A percentile compares a stretch with the other conserved stretches of the same genome.
These are phyloP conservation scores for Colletotrichum sp. DNA, from an alignment of 2,329 filamentous ascomycete species.

Conservation along the genomic window DNA sequence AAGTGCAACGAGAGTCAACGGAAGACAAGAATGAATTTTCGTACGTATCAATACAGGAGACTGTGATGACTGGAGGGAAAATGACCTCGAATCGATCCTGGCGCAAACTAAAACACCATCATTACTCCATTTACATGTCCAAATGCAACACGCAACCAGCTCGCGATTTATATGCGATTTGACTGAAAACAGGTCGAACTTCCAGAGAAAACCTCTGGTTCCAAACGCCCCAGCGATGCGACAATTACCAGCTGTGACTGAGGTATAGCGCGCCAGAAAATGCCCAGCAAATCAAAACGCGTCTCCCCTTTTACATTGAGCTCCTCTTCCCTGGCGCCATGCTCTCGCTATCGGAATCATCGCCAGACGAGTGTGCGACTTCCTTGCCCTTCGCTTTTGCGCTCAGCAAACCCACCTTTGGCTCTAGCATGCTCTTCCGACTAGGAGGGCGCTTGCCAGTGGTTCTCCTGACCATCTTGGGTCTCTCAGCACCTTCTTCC, in stretches of 20 bases:
- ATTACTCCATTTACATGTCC: conserved; percentile 17
- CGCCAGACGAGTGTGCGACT: conserved; percentile 36
- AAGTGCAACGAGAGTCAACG: background rate
- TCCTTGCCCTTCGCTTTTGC: conserved; percentile 55
- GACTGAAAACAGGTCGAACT: background rate
- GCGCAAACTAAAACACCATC: conserved; percentile 1
- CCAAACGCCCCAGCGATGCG: conserved; percentile 17
- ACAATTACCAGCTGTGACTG: conserved; percentile 6
- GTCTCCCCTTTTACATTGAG: conserved; percentile 39
- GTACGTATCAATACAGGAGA: conserved; percentile 14
- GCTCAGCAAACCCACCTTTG: conserved; percentile 36
- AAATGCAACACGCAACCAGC: conserved; percentile 3
- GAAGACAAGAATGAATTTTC: background rate
- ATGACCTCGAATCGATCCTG: background rate
- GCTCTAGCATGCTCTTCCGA: conserved; percentile 47
- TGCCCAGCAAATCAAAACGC: conserved; percentile 15
- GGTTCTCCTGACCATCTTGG: conserved; percentile 31
- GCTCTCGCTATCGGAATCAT: conserved; percentile 31
- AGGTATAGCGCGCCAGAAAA: conserved; percentile 22
- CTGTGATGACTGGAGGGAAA: background rate
- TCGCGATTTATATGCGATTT: background rate
- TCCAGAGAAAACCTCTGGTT: background rate
- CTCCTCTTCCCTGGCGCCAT: conserved; percentile 38
- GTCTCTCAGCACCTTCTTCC: conserved; percentile 26
- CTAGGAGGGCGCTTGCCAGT: conserved; percentile 38